Percentiles rank a stretch among this genome's conserved stretches.
Evolutionary conservation across 2,329 filamentous ascomycete genomes (phyloP).

Genomic region (Trichoderma semiorbis): DNA sequence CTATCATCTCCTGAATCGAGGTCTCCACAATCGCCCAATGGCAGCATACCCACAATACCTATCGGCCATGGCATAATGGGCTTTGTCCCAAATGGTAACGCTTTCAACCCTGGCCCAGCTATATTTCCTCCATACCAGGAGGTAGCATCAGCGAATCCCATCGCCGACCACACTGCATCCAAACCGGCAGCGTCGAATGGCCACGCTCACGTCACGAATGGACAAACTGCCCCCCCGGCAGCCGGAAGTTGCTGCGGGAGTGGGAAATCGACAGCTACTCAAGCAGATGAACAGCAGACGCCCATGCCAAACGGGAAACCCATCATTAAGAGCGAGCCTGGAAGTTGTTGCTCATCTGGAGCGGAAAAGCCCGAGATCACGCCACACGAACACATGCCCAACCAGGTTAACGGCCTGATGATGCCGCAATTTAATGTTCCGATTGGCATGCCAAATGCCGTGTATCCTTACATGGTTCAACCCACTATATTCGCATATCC

Average conservation of each 20-base stretch:
- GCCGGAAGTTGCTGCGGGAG: constrained; percentile 26
- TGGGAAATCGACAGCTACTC: constrained; percentile 11
- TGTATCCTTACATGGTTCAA: constrained; percentile 41
- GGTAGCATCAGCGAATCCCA: constrained; percentile 26
- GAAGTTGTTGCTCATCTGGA: constrained; percentile 32
- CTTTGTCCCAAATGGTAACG: constrained; percentile 27
- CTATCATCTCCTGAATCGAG: constrained; percentile 33
- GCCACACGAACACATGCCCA: constrained; percentile 23
- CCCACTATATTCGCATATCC: constrained; percentile 52
- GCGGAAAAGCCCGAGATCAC: constrained; percentile 24
- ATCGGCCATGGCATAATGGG: constrained; percentile 29
- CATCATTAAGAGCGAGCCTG: constrained; percentile 23
- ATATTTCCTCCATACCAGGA: constrained; percentile 35
- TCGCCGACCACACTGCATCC: constrained; percentile 21
- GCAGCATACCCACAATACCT: constrained; percentile 21
- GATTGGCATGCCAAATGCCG: constrained; percentile 37
- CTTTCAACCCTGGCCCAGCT: constrained; percentile 25
- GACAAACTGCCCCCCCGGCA: constrained; percentile 20
- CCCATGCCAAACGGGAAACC: constrained; percentile 23
- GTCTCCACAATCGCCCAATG: constrained; percentile 25
- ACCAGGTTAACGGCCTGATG: constrained; percentile 29
- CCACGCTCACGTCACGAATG: constrained; percentile 19
- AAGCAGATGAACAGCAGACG: constrained; percentile 6
- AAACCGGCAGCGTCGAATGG: constrained; percentile 23
- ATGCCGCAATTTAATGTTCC: constrained; percentile 37